Conservation (phyloP, 768 basidiomycete genomes). For the Boletus rubescentipes region DNA sequence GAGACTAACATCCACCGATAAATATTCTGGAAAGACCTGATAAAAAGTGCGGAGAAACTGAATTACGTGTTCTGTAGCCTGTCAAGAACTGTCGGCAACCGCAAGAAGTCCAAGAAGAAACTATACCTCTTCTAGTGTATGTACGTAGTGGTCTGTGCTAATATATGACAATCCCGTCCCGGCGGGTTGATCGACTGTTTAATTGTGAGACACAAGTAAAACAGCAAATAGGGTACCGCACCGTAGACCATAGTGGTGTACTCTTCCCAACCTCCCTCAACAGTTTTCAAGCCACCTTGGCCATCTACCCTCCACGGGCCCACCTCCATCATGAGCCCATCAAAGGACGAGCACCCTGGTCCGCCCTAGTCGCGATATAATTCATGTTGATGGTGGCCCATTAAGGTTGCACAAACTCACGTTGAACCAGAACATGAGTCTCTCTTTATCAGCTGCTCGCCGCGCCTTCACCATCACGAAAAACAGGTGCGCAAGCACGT, state of each 20-base stretch:
- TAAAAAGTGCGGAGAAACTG: constrained; percentile 90
- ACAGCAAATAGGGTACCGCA: constrained; percentile 39
- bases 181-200: constrained; percentile 92
- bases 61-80: constrained; percentile 79
- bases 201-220: constrained; percentile 8
- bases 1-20: constrained; percentile 70
- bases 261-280: constrained; percentile 96
- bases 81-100: constrained; percentile 3
- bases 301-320: constrained; percentile 87
- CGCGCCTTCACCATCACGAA: constrained; percentile 91
- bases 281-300: constrained; percentile 64
- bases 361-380: constrained; percentile 61
- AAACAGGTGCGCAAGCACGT: constrained; percentile 75
- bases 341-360: constrained; percentile 96
- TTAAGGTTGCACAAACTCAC: constrained; percentile 41
- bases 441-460: constrained; percentile 82
- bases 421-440: constrained; percentile 97
- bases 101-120: constrained; percentile 4
- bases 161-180: constrained; percentile 94
- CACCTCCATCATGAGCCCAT: constrained; percentile 98
- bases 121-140: constrained; percentile 67
- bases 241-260: constrained; percentile 92
- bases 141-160: constrained; percentile 81
- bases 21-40: constrained; percentile 85
- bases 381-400: background rate